phyloP scores from a whole-genome alignment of 1,284 basidiomycete species.

The Vanrija humicola region DNA sequence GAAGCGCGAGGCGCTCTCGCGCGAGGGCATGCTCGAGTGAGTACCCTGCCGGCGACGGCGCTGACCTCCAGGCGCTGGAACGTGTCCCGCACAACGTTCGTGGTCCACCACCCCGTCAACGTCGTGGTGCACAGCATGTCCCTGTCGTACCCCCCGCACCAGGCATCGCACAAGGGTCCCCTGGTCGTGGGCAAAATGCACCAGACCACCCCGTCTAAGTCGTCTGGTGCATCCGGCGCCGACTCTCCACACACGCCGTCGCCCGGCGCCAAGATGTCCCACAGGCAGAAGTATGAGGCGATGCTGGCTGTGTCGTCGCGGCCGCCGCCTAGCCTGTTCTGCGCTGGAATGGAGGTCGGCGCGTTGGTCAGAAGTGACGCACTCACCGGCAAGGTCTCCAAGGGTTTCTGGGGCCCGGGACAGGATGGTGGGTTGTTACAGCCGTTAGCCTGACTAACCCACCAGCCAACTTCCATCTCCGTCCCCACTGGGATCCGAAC shows the following conservation, averaged over 20 bases:
- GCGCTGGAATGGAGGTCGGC: conserved; percentile 34
- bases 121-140: conserved; percentile 39
- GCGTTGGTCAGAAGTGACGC: conserved; percentile 44
- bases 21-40: conserved; percentile 45
- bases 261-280: conserved; percentile 28
- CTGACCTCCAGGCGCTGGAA: conserved; percentile 35
- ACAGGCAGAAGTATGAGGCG: conserved; percentile 42
- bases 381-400: conserved; percentile 41
- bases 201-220: conserved; percentile 3
- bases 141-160: conserved; percentile 37
- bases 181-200: conserved; percentile 35
- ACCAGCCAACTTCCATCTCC: conserved; percentile 40
- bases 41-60: conserved; percentile 4
- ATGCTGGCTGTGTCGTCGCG: conserved; percentile 37
- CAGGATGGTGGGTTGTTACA: conserved; percentile 40
- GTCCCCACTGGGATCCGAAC: conserved; percentile 33
- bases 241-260: not conserved
- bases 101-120: conserved; percentile 32
- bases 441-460: conserved; percentile 3
- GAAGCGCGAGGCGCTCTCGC: conserved; percentile 19
- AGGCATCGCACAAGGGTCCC: conserved; percentile 1
- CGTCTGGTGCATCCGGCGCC: not conserved
- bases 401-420: conserved; percentile 46
- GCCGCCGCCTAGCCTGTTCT: conserved; percentile 37
- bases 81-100: conserved; percentile 30